phyloP scores from a whole-genome alignment of 2,329 filamentous ascomycete genomes.

The Trichoderma koningiopsis region DNA sequence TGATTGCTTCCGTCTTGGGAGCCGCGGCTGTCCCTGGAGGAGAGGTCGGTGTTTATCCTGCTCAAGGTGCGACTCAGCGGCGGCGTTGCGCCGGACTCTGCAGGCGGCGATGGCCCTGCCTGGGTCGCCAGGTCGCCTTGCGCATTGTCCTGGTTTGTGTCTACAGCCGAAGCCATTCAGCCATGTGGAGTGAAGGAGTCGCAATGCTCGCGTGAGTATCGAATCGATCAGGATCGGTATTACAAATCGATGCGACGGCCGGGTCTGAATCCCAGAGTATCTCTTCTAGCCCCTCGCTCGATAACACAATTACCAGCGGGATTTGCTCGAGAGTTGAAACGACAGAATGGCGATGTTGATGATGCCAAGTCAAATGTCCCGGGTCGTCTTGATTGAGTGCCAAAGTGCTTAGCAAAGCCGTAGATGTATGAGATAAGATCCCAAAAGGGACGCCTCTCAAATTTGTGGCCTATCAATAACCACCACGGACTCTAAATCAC shows the following conservation, averaged over 20 bases:
- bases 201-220: constrained; percentile 10
- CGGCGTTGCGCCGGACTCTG: constrained; percentile 1
- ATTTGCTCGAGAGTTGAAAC: background rate
- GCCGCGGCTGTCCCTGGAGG: background rate
- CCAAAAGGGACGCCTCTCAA: background rate
- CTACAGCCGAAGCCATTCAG: constrained; percentile 40
- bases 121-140: constrained; percentile 30
- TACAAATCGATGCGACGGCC: background rate
- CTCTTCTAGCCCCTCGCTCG: background rate
- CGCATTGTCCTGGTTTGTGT: constrained; percentile 34
- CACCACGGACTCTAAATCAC: background rate
- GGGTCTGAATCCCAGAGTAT: background rate
- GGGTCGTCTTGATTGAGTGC: background rate
- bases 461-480: constrained; percentile 17
- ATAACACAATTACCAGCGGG: background rate
- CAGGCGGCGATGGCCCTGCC: constrained; percentile 25
- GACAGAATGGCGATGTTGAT: background rate
- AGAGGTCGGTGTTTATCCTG: constrained; percentile 10
- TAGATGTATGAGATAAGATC: constrained; percentile 7
- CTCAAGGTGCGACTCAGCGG: background rate
- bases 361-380: background rate
- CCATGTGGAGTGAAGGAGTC: constrained; percentile 33
- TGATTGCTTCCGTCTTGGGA: background rate
- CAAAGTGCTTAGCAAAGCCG: background rate
- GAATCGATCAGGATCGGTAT: constrained; percentile 3